Base-by-base conservation (phyloP, 768 basidiomycete species). In the Lactarius hatsudake region DNA sequence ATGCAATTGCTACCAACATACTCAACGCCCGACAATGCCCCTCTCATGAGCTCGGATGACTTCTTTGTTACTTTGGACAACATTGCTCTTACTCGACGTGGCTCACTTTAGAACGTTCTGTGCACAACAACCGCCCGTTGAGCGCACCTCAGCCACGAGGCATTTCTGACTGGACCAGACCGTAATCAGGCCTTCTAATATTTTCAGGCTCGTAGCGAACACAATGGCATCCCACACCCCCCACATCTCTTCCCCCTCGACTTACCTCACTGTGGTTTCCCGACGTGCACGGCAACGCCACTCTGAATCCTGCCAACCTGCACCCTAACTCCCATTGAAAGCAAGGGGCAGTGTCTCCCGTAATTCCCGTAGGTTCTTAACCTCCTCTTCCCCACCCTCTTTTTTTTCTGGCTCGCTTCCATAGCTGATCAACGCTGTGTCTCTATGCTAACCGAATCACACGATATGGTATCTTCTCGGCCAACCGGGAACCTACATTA, bases 141-240 rank as follows among this genome's bases (percentile, higher is more conserved):
- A 32, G 17, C 40, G 26, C 60, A 63, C 66, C 48, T 13, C 17
- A 20, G 30, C 61, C 61, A 67, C n/a, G 61, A 63, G 61, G 61
- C 43, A 42, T 20, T 62, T 23, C 34, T 53, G 23, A 5, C 23
- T 23, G 23, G 48, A 53, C 51, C 26, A 15, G 48, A 23, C 48
- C 48, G 48, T 23, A 12, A 45, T 51, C 23, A 48, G 12, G 51
- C 23, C 26, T 13, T 13, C 51, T n/a, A 53, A 5, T 53, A 53
- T 53, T 26, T 53, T 53, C 51, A 26, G 51, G 23, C 51, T 13
- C 10, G 26, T 26, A 5, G 26, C 13, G 23, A 15, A 26, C 51
- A 53, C 26, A 53, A 53, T 53, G 51, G 23, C 13, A 5, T 3
- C 13, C 51, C 15, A 26, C 20, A 20, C 43, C 7, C 43, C 26